Conservation (phyloP, 495 filamentous ascomycete genomes). For the Xylaria cubensis region DNA sequence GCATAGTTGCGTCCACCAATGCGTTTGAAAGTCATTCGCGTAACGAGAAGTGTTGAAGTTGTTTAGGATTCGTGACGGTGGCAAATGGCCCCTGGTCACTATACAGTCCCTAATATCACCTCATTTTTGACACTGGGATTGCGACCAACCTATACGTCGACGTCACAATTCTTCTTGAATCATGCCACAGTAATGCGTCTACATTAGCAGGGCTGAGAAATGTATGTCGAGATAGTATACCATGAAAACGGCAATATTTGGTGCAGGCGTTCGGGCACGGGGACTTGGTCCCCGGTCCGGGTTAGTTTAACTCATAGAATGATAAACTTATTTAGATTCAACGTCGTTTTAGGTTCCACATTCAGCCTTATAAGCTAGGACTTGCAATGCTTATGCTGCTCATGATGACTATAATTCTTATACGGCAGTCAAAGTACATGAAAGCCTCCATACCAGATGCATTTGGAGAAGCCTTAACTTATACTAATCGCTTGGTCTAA, state of each 20-base stretch:
- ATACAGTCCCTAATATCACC: background rate
- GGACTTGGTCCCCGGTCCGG: background rate
- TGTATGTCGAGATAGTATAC: background rate
- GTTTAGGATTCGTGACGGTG: background rate
- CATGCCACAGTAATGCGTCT: background rate
- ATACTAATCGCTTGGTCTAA: background rate
- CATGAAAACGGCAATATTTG: background rate
- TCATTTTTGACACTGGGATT: background rate
- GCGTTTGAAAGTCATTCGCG: too few species aligned
- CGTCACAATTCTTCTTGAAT: background rate
- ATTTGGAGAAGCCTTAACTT: background rate
- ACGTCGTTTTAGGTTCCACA: background rate
- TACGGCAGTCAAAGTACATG: background rate
- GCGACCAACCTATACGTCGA: background rate
- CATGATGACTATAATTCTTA: background rate
- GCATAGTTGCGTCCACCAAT: too few species aligned
- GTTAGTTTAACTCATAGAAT: background rate
- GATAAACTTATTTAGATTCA: background rate
- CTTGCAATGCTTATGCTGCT: background rate
- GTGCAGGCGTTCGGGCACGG: background rate
- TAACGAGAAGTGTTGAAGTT: too few species aligned
- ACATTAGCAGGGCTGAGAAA: background rate
- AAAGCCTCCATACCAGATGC: background rate
- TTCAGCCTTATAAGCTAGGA: background rate
- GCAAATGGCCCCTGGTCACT: background rate